Evolutionary conservation across 371 early-diverging fungal species (phyloP), one percentile per base, ranked within the genome.

Genomic region (Rhizopus microsporus): DNA sequence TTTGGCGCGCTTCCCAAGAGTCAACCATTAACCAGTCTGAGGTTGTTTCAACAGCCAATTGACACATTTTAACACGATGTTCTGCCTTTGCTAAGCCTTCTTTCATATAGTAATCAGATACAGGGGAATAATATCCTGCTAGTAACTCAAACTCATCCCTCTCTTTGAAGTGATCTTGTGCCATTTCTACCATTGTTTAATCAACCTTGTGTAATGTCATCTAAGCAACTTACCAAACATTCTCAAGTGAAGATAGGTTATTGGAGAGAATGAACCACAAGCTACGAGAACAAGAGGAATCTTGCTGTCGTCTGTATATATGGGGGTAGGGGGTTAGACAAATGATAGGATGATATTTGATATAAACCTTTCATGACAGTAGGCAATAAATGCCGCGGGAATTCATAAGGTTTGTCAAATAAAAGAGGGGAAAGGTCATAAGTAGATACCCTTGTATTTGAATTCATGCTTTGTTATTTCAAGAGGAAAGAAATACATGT

Each of bases 121-220:
- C 98, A 6, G 99, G 99, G 5, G 95, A 94, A 69, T 93, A 96
- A 77, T 97, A 97, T 4, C 98, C 97, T 16, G 93, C 96, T 49
- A 97, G 53, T 47, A 96, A 67, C 69, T 97, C 94, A 68, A 88
- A 96, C 37, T 84, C 78, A 8, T 77, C 67, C 32, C 83, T 73
- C 57, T 89, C 88, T 15, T 68, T 68, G 55, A 98, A 80, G 54
- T 92, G 84, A 69, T 97, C 98, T 17, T 83, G 75, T 3, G 96
- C 97, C 95, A 97, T 96, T 72, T 97, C 96, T 94, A 73, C 32
- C 71, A 54, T 88, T 87, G 31, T 62, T 66, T 57, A 95, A 75
- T 55, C 88, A 80, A 69, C 95, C 95, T 15, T 81, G 73, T 2
- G 94, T 95, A 93, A 95, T 23, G 94, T 68, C 95, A 93, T 92